Evolutionary conservation across 805 yeast genomes (phyloP), one percentile per base, ranked within the genome.

Genomic region (Soucietia sequanensis): DNA sequence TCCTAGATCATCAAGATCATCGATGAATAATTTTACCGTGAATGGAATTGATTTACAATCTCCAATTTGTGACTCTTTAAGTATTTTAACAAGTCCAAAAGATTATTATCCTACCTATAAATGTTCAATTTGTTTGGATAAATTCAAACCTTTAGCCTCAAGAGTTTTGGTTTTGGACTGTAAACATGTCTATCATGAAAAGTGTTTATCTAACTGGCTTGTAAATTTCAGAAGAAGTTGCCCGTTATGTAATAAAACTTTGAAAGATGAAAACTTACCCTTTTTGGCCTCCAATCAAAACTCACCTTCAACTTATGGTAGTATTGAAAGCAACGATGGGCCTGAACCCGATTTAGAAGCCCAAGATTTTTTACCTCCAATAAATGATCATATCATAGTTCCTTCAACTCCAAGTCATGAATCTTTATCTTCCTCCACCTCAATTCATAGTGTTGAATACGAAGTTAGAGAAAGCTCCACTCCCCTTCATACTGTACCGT

Each of bases 51-150:
- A 60, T 47, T 31, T 63, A n/a, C 44, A 52, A 30, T 31, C 27
- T n/a, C 35, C 47, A 25, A 34, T 51, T 12, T 16, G 11, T 4
- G 20, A 26, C 9, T 31, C 21, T 8, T 26, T 37, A 3, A 43
- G 50, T 35, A 43, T 58, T 5, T 33, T 62, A 16, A 40, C 58
- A 3, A 50, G 62, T 13, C 60, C 64, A 5, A 42, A 50, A 23
- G 66, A 62, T 44, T 62, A 58, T 37, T 62, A 44, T 31, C 68
- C 73, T 1, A 56, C 79, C 1, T 73, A 63, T 42, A 79, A 76
- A 52, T 80, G 85, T 48, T 73, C 77, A 16, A 78, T 80, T 16
- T 80, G 85, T 45, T 63, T 80, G 27, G 83, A 74, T 30, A 70
- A 65, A 41, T 79, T 72, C 46, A 55, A 60, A 8, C 70, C 72